Evolutionary conservation across 768 basidiomycete species (phyloP).

Genomic region (Mycena pura): DNA sequence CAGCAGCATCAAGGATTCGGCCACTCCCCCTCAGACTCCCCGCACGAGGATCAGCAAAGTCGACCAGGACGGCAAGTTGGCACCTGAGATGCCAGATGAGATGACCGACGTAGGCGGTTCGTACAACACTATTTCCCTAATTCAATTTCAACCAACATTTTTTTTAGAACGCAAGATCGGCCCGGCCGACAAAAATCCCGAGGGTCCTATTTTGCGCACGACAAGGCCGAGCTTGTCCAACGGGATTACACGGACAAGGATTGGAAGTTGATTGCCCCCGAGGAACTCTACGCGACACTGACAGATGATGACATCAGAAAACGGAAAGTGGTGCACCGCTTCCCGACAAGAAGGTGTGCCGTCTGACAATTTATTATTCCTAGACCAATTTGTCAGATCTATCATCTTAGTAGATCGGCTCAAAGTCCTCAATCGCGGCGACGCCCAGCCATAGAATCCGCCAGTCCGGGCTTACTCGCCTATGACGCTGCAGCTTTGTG

Average conservation of each 20-base stretch:
- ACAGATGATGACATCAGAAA: conserved; percentile 1
- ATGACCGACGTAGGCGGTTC: background rate
- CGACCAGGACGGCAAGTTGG: background rate
- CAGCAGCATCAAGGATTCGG: background rate
- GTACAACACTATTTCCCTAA: background rate
- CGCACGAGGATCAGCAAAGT: background rate
- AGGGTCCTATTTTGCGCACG: background rate
- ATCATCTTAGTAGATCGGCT: background rate
- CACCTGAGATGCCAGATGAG: background rate
- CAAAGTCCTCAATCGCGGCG: background rate
- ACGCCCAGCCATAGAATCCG: background rate
- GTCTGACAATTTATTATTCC: background rate
- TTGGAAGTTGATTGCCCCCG: background rate
- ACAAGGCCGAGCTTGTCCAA: background rate
- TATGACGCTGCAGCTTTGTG: no score
- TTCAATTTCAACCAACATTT: background rate
- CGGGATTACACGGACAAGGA: background rate
- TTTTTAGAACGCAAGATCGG: background rate
- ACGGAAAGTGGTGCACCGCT: background rate
- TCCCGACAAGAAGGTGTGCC: background rate
- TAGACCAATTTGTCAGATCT: background rate
- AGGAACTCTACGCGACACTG: background rate
- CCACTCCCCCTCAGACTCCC: background rate
- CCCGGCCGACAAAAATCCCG: background rate
- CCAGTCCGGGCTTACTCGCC: background rate